Evolutionary conservation across 2,329 filamentous ascomycete genomes (phyloP).

Genomic region (Trichoderma aggressivum): DNA sequence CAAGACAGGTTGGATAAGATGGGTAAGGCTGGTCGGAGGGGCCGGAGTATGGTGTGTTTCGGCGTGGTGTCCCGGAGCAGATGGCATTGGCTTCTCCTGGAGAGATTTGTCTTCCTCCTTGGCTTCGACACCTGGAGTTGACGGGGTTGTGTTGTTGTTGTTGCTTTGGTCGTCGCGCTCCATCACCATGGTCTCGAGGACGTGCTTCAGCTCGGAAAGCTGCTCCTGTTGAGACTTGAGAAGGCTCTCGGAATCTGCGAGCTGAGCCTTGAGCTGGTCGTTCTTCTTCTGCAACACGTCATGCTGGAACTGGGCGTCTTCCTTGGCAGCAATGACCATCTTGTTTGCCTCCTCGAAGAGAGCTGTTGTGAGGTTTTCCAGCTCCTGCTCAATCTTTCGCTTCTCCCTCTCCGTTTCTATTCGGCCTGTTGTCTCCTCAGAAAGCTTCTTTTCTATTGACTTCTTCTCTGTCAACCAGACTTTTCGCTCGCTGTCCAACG

Average conservation of each 20-base stretch:
- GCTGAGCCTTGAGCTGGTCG: slow-evolving; percentile 79
- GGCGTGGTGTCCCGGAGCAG: slow-evolving; percentile 23
- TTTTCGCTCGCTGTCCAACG: slow-evolving; percentile 69
- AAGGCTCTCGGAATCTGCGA: slow-evolving; percentile 81
- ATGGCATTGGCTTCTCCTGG: slow-evolving; percentile 31
- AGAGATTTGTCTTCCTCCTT: slow-evolving; percentile 42
- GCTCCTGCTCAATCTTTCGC: slow-evolving; percentile 84
- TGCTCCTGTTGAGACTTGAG: slow-evolving; percentile 92
- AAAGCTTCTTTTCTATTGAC: slow-evolving; percentile 54
- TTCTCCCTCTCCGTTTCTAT: slow-evolving; percentile 71
- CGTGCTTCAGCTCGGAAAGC: slow-evolving; percentile 81
- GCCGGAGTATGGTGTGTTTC: slow-evolving; percentile 49
- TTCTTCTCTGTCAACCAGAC: slow-evolving; percentile 59
- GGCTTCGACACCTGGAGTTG: slow-evolving; percentile 73
- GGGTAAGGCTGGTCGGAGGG: slow-evolving; percentile 69
- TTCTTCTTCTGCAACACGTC: slow-evolving; percentile 80
- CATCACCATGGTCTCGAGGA: slow-evolving; percentile 82
- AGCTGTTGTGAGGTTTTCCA: slow-evolving; percentile 84
- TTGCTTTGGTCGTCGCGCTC: slow-evolving; percentile 69
- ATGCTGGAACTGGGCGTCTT: slow-evolving; percentile 80
- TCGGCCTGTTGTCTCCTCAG: slow-evolving; percentile 64
- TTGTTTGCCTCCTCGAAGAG: slow-evolving; percentile 98
- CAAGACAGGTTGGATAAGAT: slow-evolving; percentile 78
- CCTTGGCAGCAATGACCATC: slow-evolving; percentile 88
- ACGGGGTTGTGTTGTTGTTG: slow-evolving; percentile 63